These are phyloP conservation scores for Pyracantha coccinea DNA, from an alignment of 331 rosid genomes.

Conservation along the genomic window DNA sequence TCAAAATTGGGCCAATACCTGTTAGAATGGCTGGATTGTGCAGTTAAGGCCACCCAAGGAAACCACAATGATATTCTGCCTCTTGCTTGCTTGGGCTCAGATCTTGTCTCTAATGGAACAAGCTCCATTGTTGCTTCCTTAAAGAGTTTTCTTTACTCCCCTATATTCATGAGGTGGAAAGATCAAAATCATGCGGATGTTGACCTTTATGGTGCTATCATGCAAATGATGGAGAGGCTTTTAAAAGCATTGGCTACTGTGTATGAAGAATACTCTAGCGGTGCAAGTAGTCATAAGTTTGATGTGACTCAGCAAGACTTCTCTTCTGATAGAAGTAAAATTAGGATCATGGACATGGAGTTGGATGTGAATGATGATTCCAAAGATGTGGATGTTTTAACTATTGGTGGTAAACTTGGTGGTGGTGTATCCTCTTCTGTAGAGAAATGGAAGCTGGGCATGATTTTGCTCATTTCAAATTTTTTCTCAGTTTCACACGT, in stretches of 20 bases:
- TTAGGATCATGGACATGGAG: constrained; percentile 73
- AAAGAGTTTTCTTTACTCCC: constrained; percentile 53
- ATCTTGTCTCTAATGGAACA: constrained; percentile 35
- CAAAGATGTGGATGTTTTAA: constrained; percentile 46
- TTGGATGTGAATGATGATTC: constrained; percentile 71
- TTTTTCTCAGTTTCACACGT: constrained; percentile 55
- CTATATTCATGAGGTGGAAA: constrained; percentile 39
- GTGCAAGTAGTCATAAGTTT: constrained; percentile 32
- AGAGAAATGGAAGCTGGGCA: constrained; percentile 62
- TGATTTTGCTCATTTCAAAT: constrained; percentile 53
- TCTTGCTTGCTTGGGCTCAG: constrained; percentile 38
- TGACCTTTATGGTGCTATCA: constrained; percentile 39
- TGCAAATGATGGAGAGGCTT: constrained; percentile 51
- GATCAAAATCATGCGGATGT: constrained; percentile 34
- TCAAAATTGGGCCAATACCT: constrained; percentile 49
- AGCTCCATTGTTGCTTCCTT: constrained; percentile 44
- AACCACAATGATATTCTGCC: constrained; percentile 32
- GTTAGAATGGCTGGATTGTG: constrained; percentile 46
- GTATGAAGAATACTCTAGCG: constrained; percentile 53
- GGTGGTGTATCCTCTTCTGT: constrained; percentile 34
- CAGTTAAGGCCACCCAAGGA: constrained; percentile 42
- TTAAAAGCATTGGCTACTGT: constrained; percentile 50
- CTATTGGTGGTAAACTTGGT: constrained; percentile 30
- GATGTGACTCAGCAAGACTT: constrained; percentile 31
- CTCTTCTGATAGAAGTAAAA: constrained; percentile 35